A percentile compares a stretch with the other conserved stretches of the same genome.
phyloP scores from a whole-genome alignment of 2,329 filamentous ascomycete genomes.

The Akanthomyces lecanii region DNA sequence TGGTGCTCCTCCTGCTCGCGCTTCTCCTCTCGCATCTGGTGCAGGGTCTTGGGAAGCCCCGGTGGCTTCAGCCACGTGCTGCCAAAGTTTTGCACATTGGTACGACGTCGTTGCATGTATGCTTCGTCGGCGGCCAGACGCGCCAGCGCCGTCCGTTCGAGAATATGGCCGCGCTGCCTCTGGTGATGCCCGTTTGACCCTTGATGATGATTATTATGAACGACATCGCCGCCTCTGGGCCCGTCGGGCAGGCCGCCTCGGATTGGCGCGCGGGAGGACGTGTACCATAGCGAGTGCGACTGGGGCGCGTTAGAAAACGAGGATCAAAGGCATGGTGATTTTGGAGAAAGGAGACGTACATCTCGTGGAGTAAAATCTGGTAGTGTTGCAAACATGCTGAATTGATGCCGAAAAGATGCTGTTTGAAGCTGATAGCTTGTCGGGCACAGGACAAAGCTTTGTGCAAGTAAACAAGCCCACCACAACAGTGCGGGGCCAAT shows the following conservation, averaged over 20 bases:
- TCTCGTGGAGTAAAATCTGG: constrained; percentile 54
- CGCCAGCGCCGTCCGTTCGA: constrained; percentile 60
- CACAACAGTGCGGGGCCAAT: neutral
- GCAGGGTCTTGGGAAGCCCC: constrained; percentile 81
- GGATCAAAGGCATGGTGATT: too few relatives aligned
- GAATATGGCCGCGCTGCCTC: constrained; percentile 35
- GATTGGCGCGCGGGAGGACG: constrained; percentile 53
- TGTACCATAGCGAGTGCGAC: constrained; percentile 73
- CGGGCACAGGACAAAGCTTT: neutral
- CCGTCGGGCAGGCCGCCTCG: constrained; percentile 32
- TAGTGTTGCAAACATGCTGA: constrained; percentile 4
- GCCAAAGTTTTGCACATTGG: constrained; percentile 82
- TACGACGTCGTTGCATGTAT: constrained; percentile 68
- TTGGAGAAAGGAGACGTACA: constrained; percentile 42
- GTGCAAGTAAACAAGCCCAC: neutral
- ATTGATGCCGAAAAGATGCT: constrained; percentile 4
- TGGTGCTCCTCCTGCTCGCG: constrained; percentile 84
- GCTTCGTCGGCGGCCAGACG: constrained; percentile 73
- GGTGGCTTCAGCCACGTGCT: constrained; percentile 87
- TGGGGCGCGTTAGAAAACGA: constrained; percentile 29
- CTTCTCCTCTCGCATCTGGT: constrained; percentile 85
- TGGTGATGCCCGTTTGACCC: constrained; percentile 15
- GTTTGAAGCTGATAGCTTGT: neutral
- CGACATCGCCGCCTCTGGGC: constrained; percentile 26
- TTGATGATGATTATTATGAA: constrained; percentile 22